Evolutionary conservation across 129 eudicot genomes (phyloP), one percentile per base, ranked within the genome.

Genomic region (Helichrysum umbraculigerum): DNA sequence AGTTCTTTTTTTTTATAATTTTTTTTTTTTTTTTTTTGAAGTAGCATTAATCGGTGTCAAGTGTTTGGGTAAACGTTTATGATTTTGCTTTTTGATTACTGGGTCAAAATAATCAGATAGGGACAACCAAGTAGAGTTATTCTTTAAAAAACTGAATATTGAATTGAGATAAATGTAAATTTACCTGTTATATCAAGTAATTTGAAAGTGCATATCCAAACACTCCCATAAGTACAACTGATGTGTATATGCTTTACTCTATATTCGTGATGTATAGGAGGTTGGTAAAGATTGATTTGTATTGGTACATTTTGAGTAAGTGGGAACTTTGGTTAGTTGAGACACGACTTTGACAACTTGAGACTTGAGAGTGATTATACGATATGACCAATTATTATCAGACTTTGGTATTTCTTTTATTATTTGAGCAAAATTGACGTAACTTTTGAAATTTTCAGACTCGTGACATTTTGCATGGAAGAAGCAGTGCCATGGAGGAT

Each of bases 371-470:
- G 51, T 42, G 2, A 42, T 42, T 42, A 15, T 9, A 10, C 15
- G 15, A 42, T 42, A 42, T 10, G 16, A 3, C 39, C 22, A 8
- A 3, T 12, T 72, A 8, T 21, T 37, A 34, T 60, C 12, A 20
- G 22, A 41, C 22, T 41, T 39, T 37, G 33, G 30, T 35, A 60
- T 29, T 41, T 61, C 29, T 61, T 22, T 74, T 74, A 39, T 34
- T 37, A 14, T 22, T 74, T 61, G 63, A 6, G 2, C 72, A 69
- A 42, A 51, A 79, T 39, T 52, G 73, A 56, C 42, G 19, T 56
- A 35, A 67, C 70, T 11, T 73, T 76, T 80, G 34, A 63, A 68
- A 83, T 58, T 87, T 83, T 74, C 97, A 94, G 98, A 87, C 84
- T 51, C 79, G 61, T 75, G 97, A 86, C 72, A 78, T 87, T 75